These are phyloP conservation scores for Blastocystis sp. DNA, from an alignment of 352 stramenopile species.

Conservation along the genomic window DNA sequence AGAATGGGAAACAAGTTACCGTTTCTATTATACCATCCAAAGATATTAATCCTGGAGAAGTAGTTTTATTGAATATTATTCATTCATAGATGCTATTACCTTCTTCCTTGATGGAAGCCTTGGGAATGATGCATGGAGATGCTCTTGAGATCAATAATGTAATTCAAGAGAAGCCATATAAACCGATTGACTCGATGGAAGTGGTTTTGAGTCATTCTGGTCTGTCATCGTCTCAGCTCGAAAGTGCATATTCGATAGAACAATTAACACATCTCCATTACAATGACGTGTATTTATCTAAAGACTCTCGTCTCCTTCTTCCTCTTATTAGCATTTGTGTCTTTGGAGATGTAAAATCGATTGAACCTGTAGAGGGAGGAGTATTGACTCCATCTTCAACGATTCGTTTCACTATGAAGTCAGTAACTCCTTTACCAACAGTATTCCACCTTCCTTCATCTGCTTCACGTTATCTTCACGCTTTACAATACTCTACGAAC, in stretches of 20 bases:
- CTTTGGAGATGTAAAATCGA: not conserved
- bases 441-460: not conserved
- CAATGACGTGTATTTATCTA: not conserved
- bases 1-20: not conserved
- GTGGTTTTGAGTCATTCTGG: not conserved
- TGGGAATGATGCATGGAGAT: not conserved
- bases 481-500: not conserved
- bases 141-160: not conserved
- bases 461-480: not conserved
- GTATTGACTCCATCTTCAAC: not conserved
- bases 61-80: not conserved
- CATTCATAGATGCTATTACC: no score
- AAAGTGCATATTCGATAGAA: not conserved
- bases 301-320: not conserved
- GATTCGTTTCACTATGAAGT: not conserved
- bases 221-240: not conserved
- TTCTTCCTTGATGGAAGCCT: not conserved
- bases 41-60: not conserved
- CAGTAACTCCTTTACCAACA: not conserved
- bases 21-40: not conserved
- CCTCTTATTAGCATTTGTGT: not conserved
- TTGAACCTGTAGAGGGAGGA: not conserved
- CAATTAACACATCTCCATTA: not conserved
- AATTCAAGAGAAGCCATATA: not conserved
- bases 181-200: not conserved